Conservation (phyloP, 345 rosid species). For the Theobroma cacao region DNA sequence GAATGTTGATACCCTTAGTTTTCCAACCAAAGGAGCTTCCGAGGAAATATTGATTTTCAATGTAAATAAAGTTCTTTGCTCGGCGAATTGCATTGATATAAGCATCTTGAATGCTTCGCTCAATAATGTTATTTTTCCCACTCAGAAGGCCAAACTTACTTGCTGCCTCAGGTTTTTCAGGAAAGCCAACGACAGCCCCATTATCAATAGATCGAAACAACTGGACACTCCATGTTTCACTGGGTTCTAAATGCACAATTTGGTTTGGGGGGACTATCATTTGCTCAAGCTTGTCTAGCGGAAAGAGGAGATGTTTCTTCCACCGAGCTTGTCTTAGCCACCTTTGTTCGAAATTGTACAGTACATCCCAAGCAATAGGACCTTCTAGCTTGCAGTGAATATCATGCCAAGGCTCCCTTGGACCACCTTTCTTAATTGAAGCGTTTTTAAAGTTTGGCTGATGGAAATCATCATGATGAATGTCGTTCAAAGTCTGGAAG, state of each 20-base stretch:
- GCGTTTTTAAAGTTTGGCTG: conserved; percentile 71
- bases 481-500: conserved; percentile 48
- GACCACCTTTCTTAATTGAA: conserved; percentile 75
- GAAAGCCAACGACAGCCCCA: conserved; percentile 12
- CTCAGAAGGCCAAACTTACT: conserved; percentile 43
- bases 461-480: conserved; percentile 69
- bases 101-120: conserved; percentile 82
- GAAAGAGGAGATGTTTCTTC: conserved; percentile 25
- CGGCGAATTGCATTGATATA: conserved; percentile 74
- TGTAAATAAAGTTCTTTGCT: conserved; percentile 75
- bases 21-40: conserved; percentile 85
- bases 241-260: background rate
- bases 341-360: conserved; percentile 87
- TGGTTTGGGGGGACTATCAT: conserved; percentile 13
- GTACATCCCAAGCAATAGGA: conserved; percentile 85
- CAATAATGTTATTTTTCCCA: conserved; percentile 57
- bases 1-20: conserved; percentile 36
- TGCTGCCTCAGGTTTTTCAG: background rate
- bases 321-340: conserved; percentile 62
- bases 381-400: conserved; percentile 87
- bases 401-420: conserved; percentile 97
- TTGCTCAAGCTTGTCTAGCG: conserved; percentile 23
- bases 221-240: conserved; percentile 19
- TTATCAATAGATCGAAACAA: conserved; percentile 20
- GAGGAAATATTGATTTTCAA: conserved; percentile 80